Base-by-base conservation (phyloP, 768 basidiomycete genomes). In the Tulasnella sp. region DNA sequence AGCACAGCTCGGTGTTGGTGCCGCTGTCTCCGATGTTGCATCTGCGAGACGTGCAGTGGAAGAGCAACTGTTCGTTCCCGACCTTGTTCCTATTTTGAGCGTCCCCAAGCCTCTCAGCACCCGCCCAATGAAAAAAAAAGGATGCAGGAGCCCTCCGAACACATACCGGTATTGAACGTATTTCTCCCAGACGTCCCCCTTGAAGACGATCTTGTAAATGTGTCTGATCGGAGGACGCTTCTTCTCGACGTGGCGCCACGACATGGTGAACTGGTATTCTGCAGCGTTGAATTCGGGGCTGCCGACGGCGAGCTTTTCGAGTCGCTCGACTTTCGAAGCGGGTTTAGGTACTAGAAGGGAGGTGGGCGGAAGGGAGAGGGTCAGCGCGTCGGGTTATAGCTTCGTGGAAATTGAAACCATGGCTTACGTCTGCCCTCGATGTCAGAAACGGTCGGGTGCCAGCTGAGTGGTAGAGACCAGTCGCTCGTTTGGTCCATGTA, bases 401-500 rank as follows among this genome's bases (percentile, higher is more conserved):
- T 44, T 1, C 16, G 3, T 0, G 3, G 15, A 13, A 44, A 1
- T n/a, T 51, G 23, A n/a, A 51, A 23, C n/a, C 48, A 11, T 10
- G 13, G 35, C 73, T 74, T 20, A 74, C 73, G 39, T n/a, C 7
- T 23, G 18, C 73, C 73, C 18, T 74, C 73, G 32, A 48, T 48
- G 0, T 55, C 44, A 23, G 44, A 55, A 35, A 74, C 73, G 18
- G 39, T 55, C 16, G 44, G 39, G 23, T 74, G 73, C 73, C 73
- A 74, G 29, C 16, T 32, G 18, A 13, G 6, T 15, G 73, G 73
- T 26, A 74, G 37, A 18, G 73, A 23, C 73, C 73, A 74, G 32
- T 74, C 73, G 46, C 39, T 74, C 20, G 73, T 74, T 13, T 55
- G 44, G 46, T 74, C 73, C 73, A 74, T 74, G 46, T 74, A 74